A percentile compares a stretch with the other conserved stretches of the same genome.
Evolutionary conservation across 768 basidiomycete genomes (phyloP).

Genomic region (Boletus subparvulus): DNA sequence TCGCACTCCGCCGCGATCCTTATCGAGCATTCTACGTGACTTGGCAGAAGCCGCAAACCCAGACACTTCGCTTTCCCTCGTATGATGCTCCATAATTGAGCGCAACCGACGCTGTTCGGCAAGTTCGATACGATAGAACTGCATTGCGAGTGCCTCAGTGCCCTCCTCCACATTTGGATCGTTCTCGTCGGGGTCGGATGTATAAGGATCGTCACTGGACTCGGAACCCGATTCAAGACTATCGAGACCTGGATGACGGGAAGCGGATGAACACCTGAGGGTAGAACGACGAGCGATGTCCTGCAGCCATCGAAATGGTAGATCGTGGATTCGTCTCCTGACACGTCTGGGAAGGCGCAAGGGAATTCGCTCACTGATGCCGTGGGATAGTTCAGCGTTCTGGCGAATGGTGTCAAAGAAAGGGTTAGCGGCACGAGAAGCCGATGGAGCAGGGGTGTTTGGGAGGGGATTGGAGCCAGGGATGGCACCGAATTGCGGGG

Average conservation of each 20-base stretch:
- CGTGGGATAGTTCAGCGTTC: conserved; percentile 75
- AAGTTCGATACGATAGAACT: conserved; percentile 91
- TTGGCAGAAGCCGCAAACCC: background rate
- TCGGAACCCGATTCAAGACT: conserved; percentile 32
- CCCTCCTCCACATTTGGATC: conserved; percentile 58
- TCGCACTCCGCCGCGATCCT: background rate
- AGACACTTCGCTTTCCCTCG: conserved; percentile 49
- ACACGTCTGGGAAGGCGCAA: conserved; percentile 54
- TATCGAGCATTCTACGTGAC: conserved; percentile 6
- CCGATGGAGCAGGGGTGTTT: conserved; percentile 22
- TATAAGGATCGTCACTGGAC: conserved; percentile 34
- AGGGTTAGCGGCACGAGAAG: conserved; percentile 58
- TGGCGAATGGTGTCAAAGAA: conserved; percentile 95
- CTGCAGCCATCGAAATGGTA: conserved; percentile 79
- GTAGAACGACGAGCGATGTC: conserved; percentile 62
- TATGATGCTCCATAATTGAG: conserved; percentile 90
- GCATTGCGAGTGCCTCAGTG: conserved; percentile 80
- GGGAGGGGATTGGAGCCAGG: background rate
- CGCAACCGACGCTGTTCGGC: conserved; percentile 88
- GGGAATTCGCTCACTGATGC: conserved; percentile 79
- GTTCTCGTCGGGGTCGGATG: conserved; percentile 35
- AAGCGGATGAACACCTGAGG: conserved; percentile 11
- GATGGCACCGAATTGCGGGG: conserved; percentile 7
- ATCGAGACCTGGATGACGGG: conserved; percentile 17
- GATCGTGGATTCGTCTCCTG: conserved; percentile 60